Conservation (phyloP, 2,329 filamentous ascomycete genomes). For the Sordariomycetes sp. region DNA sequence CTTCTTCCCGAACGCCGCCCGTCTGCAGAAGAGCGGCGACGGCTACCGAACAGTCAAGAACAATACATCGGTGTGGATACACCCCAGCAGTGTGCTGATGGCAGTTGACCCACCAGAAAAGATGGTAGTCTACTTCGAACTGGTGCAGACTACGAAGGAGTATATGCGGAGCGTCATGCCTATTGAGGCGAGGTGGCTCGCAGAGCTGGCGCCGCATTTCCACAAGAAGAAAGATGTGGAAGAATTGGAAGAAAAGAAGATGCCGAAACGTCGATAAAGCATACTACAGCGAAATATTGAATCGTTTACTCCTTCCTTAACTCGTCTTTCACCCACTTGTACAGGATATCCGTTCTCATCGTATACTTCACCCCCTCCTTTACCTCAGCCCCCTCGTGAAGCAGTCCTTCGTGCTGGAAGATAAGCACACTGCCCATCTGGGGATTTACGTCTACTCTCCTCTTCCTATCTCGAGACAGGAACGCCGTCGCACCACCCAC, state of each 20-base stretch:
- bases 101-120: conserved; percentile 66
- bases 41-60: conserved; percentile 90
- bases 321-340: conserved; percentile 20
- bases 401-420: conserved; percentile 44
- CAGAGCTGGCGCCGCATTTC: conserved; percentile 87
- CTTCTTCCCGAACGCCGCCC: conserved; percentile 89
- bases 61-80: conserved; percentile 80
- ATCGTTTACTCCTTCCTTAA: too few species aligned
- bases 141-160: conserved; percentile 78
- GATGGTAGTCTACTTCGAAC: conserved; percentile 80
- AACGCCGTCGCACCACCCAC: conserved; percentile 49
- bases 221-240: conserved; percentile 90
- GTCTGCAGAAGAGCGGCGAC: conserved; percentile 74
- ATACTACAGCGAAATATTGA: too few species aligned
- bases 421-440: conserved; percentile 49
- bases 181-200: conserved; percentile 74
- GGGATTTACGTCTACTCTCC: conserved; percentile 42
- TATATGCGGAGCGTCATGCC: conserved; percentile 87
- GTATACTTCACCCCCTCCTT: conserved; percentile 44
- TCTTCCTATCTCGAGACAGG: conserved; percentile 29
- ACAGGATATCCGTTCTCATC: conserved; percentile 46
- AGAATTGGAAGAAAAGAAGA: conserved; percentile 65
- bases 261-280: conserved; percentile 26
- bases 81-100: conserved; percentile 77
- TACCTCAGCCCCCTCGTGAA: conserved; percentile 46